phyloP scores from a whole-genome alignment of 129 eudicot genomes.

The Oenanthe sinensis region DNA sequence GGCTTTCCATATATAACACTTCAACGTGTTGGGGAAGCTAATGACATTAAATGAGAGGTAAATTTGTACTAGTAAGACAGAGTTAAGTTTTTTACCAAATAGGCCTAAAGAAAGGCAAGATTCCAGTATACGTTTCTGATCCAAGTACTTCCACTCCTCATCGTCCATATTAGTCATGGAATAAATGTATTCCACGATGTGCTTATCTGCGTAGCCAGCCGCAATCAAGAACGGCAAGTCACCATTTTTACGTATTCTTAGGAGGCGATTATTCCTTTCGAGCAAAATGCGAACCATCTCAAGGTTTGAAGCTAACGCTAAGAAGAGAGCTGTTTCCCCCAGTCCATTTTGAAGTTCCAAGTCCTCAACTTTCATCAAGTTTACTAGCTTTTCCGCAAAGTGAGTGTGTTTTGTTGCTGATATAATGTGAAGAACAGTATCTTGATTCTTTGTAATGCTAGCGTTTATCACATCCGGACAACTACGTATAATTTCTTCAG shows the following conservation, averaged over 20 bases:
- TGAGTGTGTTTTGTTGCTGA: not conserved
- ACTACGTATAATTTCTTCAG: not conserved
- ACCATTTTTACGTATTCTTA: slow-evolving; percentile 14
- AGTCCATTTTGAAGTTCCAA: not conserved
- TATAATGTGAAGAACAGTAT: not conserved
- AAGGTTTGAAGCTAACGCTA: slow-evolving; percentile 22
- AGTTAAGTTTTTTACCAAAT: too few species aligned
- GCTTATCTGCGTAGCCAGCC: slow-evolving; percentile 24
- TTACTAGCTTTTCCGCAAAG: not conserved
- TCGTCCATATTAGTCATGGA: not conserved
- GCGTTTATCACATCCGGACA: not conserved
- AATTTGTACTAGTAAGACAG: not conserved
- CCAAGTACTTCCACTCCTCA: not conserved
- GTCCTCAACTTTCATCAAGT: not conserved
- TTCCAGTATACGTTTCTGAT: not conserved
- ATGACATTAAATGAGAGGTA: not conserved
- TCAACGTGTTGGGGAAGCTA: not conserved
- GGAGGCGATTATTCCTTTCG: slow-evolving; percentile 14
- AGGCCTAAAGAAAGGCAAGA: too few species aligned
- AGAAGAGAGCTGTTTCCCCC: not conserved
- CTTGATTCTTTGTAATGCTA: not conserved
- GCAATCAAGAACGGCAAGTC: slow-evolving; percentile 31
- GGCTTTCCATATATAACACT: too few species aligned
- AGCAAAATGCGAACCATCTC: slow-evolving; percentile 25
- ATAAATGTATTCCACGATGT: slow-evolving; percentile 33